A percentile compares a stretch with the other conserved stretches of the same genome.
Evolutionary conservation across 371 early-diverging fungal genomes (phyloP).

Genomic region (Mucor mucedo): DNA sequence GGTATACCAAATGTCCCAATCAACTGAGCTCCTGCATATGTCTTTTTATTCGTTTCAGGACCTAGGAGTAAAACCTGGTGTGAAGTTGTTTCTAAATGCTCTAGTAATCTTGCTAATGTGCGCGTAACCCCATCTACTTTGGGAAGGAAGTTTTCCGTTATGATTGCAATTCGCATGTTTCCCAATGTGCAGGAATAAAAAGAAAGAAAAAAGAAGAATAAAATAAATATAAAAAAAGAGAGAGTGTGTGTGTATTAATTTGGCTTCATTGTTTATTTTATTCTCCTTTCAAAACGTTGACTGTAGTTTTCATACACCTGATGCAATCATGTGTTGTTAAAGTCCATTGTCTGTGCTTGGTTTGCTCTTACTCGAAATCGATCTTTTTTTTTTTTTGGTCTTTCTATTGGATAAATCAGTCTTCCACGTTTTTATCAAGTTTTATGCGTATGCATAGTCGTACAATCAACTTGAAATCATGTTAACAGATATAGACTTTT

Average conservation of each 20-base stretch:
- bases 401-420: no score
- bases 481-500: no score
- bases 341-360: no score
- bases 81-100: slow-evolving; percentile 38
- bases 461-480: no score
- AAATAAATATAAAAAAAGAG: neutral
- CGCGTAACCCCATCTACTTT: slow-evolving; percentile 61
- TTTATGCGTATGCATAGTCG: no score
- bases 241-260: neutral
- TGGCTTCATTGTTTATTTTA: no score
- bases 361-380: no score
- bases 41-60: slow-evolving; percentile 45
- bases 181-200: neutral
- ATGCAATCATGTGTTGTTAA: no score
- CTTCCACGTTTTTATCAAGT: no score
- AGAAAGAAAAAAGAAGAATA: neutral
- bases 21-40: slow-evolving; percentile 47
- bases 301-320: no score
- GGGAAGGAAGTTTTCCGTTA: slow-evolving; percentile 56
- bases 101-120: slow-evolving; percentile 46
- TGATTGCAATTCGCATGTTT: slow-evolving; percentile 53
- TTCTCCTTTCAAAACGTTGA: no score
- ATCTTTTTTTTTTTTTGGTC: no score
- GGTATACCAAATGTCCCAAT: slow-evolving; percentile 54
- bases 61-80: slow-evolving; percentile 50